Base-by-base conservation (phyloP, 139 green algal species). In the Ostreobium quekettii region DNA sequence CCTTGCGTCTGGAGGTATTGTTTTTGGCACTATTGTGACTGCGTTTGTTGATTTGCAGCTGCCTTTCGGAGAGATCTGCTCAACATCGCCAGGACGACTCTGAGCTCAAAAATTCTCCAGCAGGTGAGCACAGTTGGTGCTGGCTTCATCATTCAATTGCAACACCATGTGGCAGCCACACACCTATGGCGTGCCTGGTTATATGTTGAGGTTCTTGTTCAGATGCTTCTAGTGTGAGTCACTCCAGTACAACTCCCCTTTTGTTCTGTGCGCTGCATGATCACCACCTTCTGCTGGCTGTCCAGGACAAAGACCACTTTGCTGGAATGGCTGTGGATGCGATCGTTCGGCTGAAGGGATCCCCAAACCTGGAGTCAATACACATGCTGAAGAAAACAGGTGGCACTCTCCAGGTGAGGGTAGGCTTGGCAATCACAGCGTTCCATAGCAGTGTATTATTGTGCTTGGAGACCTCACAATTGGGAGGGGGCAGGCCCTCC, bases 351-450 rank as follows among this genome's bases (percentile, higher is more conserved):
- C 78, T 98, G 1, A 95, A 96, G 71, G 90, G 85, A 38, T 88
- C 72, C 48, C 83, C 75, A n/a, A 93, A 97, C 79, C 81, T 99
- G 64, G 93, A 98, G 72, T 80, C 87, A 36, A 98, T 99, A 71
- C 87, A 99, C 78, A 90, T 99, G 80, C 94, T 99, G 81, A 98
- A 99, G 82, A 97, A 97, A 78, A 65, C 88, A 3, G 95, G 95
- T 3, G 95, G 94, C 19, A 92, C 89, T 1, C 79, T 99, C 42
- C 76, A 81, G 70, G 78, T 86, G 46, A 6, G 66, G 28, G 3
- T n/a, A n/a, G n/a, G n/a, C n/a, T n/a, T n/a, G n/a, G n/a, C n/a
- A n/a, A n/a, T n/a, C n/a, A n/a, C n/a, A n/a, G n/a, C n/a, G n/a
- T n/a, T n/a, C n/a, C n/a, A n/a, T n/a, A n/a, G n/a, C n/a, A n/a